A percentile compares a stretch with the other conserved stretches of the same genome.
Evolutionary conservation across 352 stramenopile species (phyloP).

Genomic region (Phytophthora ohioensis): DNA sequence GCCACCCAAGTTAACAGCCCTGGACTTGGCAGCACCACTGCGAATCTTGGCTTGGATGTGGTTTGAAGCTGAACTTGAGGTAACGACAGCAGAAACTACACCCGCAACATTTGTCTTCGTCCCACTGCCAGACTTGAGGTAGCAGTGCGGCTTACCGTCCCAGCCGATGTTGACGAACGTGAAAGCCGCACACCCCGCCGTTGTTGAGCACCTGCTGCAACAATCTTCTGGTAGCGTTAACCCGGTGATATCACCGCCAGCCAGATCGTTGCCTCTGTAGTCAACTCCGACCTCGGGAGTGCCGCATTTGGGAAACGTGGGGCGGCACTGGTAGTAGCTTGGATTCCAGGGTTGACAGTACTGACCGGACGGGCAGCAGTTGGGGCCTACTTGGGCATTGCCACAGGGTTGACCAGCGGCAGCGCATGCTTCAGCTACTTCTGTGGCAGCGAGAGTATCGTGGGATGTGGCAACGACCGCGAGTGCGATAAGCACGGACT

Average conservation of each 20-base stretch:
- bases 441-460: not conserved
- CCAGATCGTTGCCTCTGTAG: constrained; percentile 41
- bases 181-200: constrained; percentile 28
- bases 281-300: constrained; percentile 43
- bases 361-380: constrained; percentile 46
- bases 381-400: constrained; percentile 27
- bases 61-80: constrained; percentile 20
- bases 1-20: constrained; percentile 23
- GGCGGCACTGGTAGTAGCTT: constrained; percentile 53
- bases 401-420: constrained; percentile 31
- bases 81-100: constrained; percentile 35
- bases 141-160: constrained; percentile 39
- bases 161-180: constrained; percentile 42
- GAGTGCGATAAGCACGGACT: not conserved
- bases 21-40: constrained; percentile 17
- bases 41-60: constrained; percentile 27
- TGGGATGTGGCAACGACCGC: not conserved
- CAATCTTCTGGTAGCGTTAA: constrained; percentile 24
- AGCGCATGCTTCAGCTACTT: constrained; percentile 15
- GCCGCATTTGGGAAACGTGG: constrained; percentile 36
- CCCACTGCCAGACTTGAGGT: constrained; percentile 39
- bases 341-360: constrained; percentile 63
- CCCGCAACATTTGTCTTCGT: constrained; percentile 18
- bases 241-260: constrained; percentile 8
- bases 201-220: constrained; percentile 22